phyloP scores from a whole-genome alignment of 2,329 filamentous ascomycete genomes.

The Penicillium crustosum region DNA sequence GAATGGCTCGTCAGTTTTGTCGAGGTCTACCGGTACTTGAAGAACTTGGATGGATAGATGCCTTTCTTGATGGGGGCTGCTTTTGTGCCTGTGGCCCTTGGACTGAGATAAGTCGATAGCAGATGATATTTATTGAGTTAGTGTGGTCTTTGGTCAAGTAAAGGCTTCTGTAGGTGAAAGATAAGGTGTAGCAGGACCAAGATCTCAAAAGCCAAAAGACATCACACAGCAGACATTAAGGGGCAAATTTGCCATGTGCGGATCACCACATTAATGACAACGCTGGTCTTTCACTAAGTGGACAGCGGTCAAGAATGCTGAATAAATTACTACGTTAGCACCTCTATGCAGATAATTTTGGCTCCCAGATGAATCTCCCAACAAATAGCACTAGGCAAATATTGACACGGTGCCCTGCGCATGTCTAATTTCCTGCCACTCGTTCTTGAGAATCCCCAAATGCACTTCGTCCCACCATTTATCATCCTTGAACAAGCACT shows the following conservation, averaged over 20 bases:
- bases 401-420: not conserved
- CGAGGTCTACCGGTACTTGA: conserved; percentile 11
- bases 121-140: not conserved
- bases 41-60: not conserved
- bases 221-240: not conserved
- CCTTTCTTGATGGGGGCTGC: not conserved
- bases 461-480: not conserved
- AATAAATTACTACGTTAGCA: not conserved
- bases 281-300: not conserved
- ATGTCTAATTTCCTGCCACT: not conserved
- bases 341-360: not conserved
- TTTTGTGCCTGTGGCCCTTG: not conserved
- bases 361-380: not conserved
- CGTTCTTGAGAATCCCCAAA: not conserved
- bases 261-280: not conserved
- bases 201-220: not conserved
- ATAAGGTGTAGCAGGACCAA: not conserved
- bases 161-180: not conserved
- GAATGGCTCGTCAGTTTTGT: conserved; percentile 22
- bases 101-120: not conserved
- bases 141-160: not conserved
- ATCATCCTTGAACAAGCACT: not conserved
- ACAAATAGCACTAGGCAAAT: not conserved
- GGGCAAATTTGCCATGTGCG: not conserved
- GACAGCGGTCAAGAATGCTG: not conserved